Percentiles rank a stretch among this genome's conserved stretches.
Conservation (phyloP, 2,329 filamentous ascomycete species). For the Fusarium chuoi region DNA sequence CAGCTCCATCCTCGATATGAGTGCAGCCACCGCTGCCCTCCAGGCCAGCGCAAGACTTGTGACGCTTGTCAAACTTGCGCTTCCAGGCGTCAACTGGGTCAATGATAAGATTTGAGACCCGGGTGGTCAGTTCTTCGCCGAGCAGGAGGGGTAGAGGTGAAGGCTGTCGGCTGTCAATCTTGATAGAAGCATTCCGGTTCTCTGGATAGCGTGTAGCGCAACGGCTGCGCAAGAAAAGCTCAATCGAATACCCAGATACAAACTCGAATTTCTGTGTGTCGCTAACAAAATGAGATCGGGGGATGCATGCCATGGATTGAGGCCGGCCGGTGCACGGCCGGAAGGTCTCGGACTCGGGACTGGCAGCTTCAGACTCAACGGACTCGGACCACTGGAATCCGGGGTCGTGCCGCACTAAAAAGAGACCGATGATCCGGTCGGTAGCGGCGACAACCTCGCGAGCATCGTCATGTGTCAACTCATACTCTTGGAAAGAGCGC, state of each 20-base stretch:
- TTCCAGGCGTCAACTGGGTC: constrained; percentile 54
- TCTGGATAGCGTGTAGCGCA: constrained; percentile 50
- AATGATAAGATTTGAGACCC: constrained; percentile 56
- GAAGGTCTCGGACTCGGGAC: constrained; percentile 52
- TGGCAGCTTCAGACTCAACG: constrained; percentile 52
- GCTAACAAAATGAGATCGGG: constrained; percentile 57
- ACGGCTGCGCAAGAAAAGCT: constrained; percentile 57
- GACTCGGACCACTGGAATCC: constrained; percentile 59
- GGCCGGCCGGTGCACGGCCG: constrained; percentile 55
- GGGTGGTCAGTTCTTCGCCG: constrained; percentile 60
- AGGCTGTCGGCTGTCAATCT: constrained; percentile 58
- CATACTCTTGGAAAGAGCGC: constrained; percentile 61
- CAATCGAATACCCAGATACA: constrained; percentile 61
- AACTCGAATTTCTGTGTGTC: constrained; percentile 40
- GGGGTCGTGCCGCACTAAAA: constrained; percentile 61
- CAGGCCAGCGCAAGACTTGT: constrained; percentile 49
- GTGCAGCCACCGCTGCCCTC: constrained; percentile 53
- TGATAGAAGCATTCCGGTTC: constrained; percentile 52
- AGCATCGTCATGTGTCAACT: constrained; percentile 56
- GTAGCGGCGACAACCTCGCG: constrained; percentile 60
- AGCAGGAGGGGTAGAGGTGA: constrained; percentile 58
- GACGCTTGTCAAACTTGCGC: constrained; percentile 53
- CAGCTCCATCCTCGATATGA: constrained; percentile 55
- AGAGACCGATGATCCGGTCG: constrained; percentile 62
- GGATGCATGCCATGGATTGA: constrained; percentile 57